These are phyloP conservation scores for Floccularia luteovirens DNA, from an alignment of 768 basidiomycete species.

Conservation along the genomic window DNA sequence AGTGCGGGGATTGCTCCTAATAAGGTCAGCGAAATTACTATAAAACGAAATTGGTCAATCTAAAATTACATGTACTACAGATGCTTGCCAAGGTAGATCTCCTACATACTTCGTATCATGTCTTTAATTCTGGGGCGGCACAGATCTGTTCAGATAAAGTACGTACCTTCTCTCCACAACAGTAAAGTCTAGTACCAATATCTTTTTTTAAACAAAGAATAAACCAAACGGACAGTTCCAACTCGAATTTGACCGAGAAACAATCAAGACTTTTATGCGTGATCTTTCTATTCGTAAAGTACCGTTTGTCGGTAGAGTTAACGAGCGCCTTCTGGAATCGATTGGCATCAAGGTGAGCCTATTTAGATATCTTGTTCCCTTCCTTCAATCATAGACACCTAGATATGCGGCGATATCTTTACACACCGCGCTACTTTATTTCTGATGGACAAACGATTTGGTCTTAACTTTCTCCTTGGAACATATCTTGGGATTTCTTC, in stretches of 20 bases:
- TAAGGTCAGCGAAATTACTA: slow-evolving; percentile 44
- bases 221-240: slow-evolving; percentile 92
- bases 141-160: slow-evolving; percentile 94
- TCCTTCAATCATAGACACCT: slow-evolving; percentile 2
- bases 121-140: neutral
- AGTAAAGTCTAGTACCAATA: slow-evolving; percentile 3
- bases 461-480: slow-evolving; percentile 64
- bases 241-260: slow-evolving; percentile 54
- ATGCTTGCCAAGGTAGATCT: slow-evolving; percentile 83
- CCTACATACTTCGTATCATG: slow-evolving; percentile 1
- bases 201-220: slow-evolving; percentile 51
- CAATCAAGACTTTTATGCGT: slow-evolving; percentile 70
- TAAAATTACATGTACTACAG: slow-evolving; percentile 28
- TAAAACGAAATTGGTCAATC: neutral
- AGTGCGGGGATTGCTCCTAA: slow-evolving; percentile 96
- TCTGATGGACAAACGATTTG: slow-evolving; percentile 86
- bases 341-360: slow-evolving; percentile 77
- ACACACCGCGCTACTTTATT: slow-evolving; percentile 63
- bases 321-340: slow-evolving; percentile 80
- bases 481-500: slow-evolving; percentile 84
- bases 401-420: slow-evolving; percentile 92
- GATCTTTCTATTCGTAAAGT: slow-evolving; percentile 82
- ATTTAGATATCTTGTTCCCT: neutral
- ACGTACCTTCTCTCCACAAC: slow-evolving; percentile 3
- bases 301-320: slow-evolving; percentile 86